Conservation (phyloP, 768 basidiomycete species). For the Pisolithus microcarpus region DNA sequence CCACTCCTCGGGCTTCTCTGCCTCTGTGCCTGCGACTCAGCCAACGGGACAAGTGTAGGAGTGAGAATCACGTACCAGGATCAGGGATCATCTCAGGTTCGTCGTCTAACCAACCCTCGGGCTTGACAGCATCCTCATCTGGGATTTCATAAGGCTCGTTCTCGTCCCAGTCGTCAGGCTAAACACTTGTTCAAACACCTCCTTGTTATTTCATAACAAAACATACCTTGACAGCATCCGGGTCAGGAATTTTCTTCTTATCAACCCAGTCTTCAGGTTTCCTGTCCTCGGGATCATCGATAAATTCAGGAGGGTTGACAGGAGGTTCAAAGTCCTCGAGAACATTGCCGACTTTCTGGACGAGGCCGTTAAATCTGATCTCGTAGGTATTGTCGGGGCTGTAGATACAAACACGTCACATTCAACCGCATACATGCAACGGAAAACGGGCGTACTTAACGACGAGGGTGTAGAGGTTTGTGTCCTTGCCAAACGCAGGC, state of each 20-base stretch:
- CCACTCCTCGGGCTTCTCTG: slow-evolving; percentile 98
- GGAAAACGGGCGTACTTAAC: slow-evolving; percentile 56
- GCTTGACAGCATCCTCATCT: slow-evolving; percentile 83
- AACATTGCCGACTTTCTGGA: slow-evolving; percentile 70
- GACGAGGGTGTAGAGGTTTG: slow-evolving; percentile 92
- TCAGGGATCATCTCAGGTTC: slow-evolving; percentile 79
- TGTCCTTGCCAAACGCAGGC: slow-evolving; percentile 83
- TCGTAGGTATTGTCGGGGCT: slow-evolving; percentile 94
- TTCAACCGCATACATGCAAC: background rate
- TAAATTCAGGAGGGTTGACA: slow-evolving; percentile 89
- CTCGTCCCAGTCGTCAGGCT: slow-evolving; percentile 98
- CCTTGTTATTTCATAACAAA: background rate
- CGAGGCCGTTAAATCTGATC: slow-evolving; percentile 83
- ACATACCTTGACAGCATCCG: slow-evolving; percentile 71
- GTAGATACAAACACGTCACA: background rate
- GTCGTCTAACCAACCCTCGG: slow-evolving; percentile 92
- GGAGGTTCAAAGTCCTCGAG: slow-evolving; percentile 91
- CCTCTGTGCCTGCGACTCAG: slow-evolving; percentile 38
- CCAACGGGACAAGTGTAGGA: background rate
- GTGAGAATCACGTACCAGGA: slow-evolving; percentile 50
- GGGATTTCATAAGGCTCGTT: slow-evolving; percentile 87
- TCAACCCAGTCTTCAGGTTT: slow-evolving; percentile 97
- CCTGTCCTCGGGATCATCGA: slow-evolving; percentile 84
- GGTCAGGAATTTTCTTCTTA: slow-evolving; percentile 74
- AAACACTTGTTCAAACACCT: background rate